Evolutionary conservation across 2,329 filamentous ascomycete species (phyloP), one percentile per base, ranked within the genome.

Genomic region (Graphilbum fragrans): DNA sequence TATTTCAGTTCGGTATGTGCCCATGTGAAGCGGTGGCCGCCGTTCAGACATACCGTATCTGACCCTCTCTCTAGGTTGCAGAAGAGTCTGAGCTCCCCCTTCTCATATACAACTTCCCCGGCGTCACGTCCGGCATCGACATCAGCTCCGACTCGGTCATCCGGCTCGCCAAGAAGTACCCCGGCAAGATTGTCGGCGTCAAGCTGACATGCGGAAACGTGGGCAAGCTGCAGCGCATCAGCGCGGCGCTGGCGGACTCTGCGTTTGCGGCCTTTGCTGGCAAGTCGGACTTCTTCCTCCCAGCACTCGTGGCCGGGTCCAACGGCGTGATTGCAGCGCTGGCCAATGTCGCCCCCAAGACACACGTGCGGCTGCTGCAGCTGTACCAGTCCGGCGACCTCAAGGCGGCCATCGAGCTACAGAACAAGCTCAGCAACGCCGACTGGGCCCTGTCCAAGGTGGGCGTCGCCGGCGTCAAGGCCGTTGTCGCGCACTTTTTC

Each of bases 11-110:
- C 71, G 39, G 73, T 77, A 25, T 18, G 32, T 32, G 5, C 60
- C 78, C 17, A 11, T 32, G 6, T 32, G n/a, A n/a, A n/a, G n/a
- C n/a, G 5, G 12, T 32, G 12, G 29, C 29, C 17, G 5, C 29
- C 5, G 12, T 32, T n/a, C 5, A 8, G 6, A 67, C 7, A 58
- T 82, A 31, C 60, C n/a, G n/a, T n/a, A n/a, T 71, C 38, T 64
- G 69, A 34, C 80, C 75, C 58, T 83, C 81, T 63, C 61, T 60
- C 31, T 65, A 71, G 38, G 73, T 78, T 14, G 74, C 72, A 7
- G 62, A 60, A 18, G 57, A 46, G 7, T 68, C 65, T 1, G 65
- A 69, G 0, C 58, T 74, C 21, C 70, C 70, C 1, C 59, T 74
- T 31, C 54, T 74, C 21, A 65, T 74, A 47, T 74, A 74, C 59